Evolutionary conservation across 805 yeast genomes (phyloP), one percentile per base, ranked within the genome.

Genomic region (Kluyveromyces dobzhanskii): DNA sequence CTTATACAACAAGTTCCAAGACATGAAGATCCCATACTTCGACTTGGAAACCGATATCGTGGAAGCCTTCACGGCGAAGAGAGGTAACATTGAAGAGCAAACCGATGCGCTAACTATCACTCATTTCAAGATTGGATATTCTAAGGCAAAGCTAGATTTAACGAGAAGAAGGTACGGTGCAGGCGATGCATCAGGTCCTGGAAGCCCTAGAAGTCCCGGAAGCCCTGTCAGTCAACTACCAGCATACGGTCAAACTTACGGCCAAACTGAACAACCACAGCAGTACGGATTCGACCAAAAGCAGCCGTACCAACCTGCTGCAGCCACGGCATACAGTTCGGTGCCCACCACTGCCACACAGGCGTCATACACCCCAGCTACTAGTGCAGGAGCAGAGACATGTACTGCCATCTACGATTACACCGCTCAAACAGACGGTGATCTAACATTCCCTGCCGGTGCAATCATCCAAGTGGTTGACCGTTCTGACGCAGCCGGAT

Each of bases 11-110:
- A 76, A 84, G 53, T 85, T 90, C 85, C 95, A 90, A 65, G 95
- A 85, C 57, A 79, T 90, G 84, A 87, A 92, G 66, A 92, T 92
- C 49, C 96, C 97, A 12, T 92, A 92, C 65, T 92, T 92, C 63
- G 94, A 92, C 59, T 69, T 92, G 56, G 69, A 76, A 37, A 71
- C 84, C 32, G 97, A 87, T 58, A 84, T 92, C 46, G 70, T 83
- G 39, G 90, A 84, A 58, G 81, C 88, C 3, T 92, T 80, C 64
- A 62, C 59, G 24, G 70, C 69, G 46, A 92, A 92, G 67, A 79
- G 94, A 60, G 98, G 97, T 30, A 80, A 86, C 50, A 76, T 90
- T 35, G 94, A 87, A 56, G 96, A 88, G 55, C 80, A 77, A 54
- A 71, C 96, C 1, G 97, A 90, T 57, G 79, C 84, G 4, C 76